Conservation (phyloP, 495 filamentous ascomycete species). For the Peziza echinospora region DNA sequence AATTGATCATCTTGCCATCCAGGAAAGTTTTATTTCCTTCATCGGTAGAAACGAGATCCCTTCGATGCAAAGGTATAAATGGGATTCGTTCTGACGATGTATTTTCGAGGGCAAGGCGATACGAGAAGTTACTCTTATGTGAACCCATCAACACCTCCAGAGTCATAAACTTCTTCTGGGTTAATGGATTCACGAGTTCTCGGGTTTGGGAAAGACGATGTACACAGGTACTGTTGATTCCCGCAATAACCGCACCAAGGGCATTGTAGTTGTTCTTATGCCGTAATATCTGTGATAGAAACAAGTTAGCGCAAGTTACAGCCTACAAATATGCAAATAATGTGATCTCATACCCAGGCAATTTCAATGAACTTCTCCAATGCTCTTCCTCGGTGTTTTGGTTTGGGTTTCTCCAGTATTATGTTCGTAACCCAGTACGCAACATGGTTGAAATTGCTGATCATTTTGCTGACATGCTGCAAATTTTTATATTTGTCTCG, state of each 20-base stretch:
- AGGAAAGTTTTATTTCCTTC: constrained; percentile 82
- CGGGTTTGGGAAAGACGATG: constrained; percentile 68
- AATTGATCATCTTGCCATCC: constrained; percentile 63
- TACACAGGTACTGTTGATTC: constrained; percentile 70
- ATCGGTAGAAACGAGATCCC: constrained; percentile 77
- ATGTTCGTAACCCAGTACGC: constrained; percentile 81
- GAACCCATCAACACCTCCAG: constrained; percentile 83
- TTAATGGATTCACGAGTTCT: constrained; percentile 44
- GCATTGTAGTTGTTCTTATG: constrained; percentile 94
- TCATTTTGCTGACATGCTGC: constrained; percentile 77
- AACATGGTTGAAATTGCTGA: constrained; percentile 86
- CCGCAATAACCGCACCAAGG: constrained; percentile 77
- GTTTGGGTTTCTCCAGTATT: constrained; percentile 80
- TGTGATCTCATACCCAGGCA: constrained; percentile 29
- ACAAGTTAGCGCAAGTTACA: constrained; percentile 4
- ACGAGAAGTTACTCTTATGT: constrained; percentile 76
- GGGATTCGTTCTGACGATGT: constrained; percentile 74
- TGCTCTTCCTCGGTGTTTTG: constrained; percentile 76
- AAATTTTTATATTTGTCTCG: constrained; percentile 62
- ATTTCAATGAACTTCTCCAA: constrained; percentile 88
- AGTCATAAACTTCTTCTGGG: constrained; percentile 64
- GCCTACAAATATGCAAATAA: not conserved
- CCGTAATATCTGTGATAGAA: constrained; percentile 40
- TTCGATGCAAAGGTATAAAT: constrained; percentile 73
- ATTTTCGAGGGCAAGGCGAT: constrained; percentile 91